phyloP scores from a whole-genome alignment of 1,284 basidiomycete species.

The Malassezia sympodialis region DNA sequence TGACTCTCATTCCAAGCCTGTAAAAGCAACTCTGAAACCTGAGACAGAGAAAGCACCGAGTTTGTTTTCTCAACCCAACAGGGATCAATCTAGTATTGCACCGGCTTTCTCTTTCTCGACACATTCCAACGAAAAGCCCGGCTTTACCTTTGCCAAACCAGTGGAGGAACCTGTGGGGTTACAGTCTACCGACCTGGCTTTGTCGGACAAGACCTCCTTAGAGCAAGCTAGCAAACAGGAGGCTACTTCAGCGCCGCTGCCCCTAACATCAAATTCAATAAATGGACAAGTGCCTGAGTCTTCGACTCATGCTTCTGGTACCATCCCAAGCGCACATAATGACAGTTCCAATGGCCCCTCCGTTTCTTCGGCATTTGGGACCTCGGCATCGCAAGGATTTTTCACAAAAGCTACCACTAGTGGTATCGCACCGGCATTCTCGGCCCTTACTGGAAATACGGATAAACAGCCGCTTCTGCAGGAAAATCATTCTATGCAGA shows the following conservation, averaged over 20 bases:
- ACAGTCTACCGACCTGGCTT: not conserved
- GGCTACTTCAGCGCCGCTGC: not conserved
- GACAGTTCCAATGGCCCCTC: not conserved
- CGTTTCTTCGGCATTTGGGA: not conserved
- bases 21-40: slow-evolving; percentile 5
- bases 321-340: not conserved
- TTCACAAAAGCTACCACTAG: not conserved
- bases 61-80: not conserved
- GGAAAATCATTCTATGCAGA: not conserved
- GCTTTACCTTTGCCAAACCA: slow-evolving; percentile 1
- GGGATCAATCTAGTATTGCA: not conserved
- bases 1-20: slow-evolving; percentile 7
- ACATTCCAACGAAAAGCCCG: not conserved
- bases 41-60: not conserved
- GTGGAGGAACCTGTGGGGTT: not conserved
- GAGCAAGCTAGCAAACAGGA: not conserved
- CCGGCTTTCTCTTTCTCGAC: not conserved
- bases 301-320: not conserved
- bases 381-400: not conserved
- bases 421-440: not conserved
- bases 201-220: not conserved
- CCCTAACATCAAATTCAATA: not conserved
- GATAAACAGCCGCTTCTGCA: not conserved
- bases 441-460: not conserved
- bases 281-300: not conserved